Evolutionary conservation across 73 alveolate genomes (phyloP).

Genomic region (Paraurostyla sp.): DNA sequence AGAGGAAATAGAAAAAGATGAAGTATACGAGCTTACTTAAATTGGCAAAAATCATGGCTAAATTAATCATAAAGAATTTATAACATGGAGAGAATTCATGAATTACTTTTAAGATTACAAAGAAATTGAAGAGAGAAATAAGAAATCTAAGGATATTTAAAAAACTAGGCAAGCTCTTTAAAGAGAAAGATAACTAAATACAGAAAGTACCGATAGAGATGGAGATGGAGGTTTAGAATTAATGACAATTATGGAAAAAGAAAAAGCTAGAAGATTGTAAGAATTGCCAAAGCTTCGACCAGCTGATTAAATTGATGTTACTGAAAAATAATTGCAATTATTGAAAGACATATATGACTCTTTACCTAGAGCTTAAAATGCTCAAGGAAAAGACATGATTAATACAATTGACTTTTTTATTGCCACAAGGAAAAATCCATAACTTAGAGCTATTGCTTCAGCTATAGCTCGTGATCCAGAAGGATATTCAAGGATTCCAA

Average conservation of each 20-base stretch:
- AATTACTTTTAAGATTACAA: conserved; percentile 52
- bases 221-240: conserved; percentile 30
- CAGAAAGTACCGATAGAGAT: neutral
- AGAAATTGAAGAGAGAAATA: conserved; percentile 61
- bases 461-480: conserved; percentile 78
- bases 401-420: conserved; percentile 66
- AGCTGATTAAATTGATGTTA: conserved; percentile 66
- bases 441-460: conserved; percentile 36
- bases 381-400: neutral
- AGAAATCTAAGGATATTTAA: conserved; percentile 1
- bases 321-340: conserved; percentile 59
- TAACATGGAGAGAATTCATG: conserved; percentile 75
- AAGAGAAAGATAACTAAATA: neutral
- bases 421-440: conserved; percentile 45
- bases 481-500: conserved; percentile 68
- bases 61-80: conserved; percentile 73
- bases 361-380: neutral
- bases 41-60: conserved; percentile 5
- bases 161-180: conserved; percentile 3
- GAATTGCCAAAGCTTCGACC: conserved; percentile 64
- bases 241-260: conserved; percentile 54
- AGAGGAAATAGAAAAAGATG: conserved; percentile 70
- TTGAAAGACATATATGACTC: conserved; percentile 70
- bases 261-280: conserved; percentile 53
- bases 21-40: conserved; percentile 10